phyloP scores from a whole-genome alignment of 2,329 filamentous ascomycete species.

The Trichothecium sympodiale region DNA sequence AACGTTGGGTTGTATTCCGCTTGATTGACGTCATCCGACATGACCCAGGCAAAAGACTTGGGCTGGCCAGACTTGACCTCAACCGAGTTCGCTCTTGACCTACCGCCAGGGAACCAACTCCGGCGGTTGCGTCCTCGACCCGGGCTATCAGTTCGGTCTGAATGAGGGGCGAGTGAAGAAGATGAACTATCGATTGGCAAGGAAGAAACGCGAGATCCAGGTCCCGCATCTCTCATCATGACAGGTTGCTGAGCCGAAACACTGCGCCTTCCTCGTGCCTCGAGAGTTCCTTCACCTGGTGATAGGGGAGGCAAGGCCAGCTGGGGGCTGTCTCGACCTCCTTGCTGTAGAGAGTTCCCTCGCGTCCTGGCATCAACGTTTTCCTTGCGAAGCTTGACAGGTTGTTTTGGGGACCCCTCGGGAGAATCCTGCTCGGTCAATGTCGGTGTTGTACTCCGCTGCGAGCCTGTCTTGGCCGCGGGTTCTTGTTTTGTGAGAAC shows the following conservation, averaged over 20 bases:
- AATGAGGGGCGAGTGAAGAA: slow-evolving; percentile 20
- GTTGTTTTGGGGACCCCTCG: slow-evolving; percentile 10
- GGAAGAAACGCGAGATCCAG: slow-evolving; percentile 18
- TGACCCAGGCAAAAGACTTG: slow-evolving; percentile 38
- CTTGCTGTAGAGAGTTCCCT: slow-evolving; percentile 21
- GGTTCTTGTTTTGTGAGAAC: slow-evolving; percentile 13
- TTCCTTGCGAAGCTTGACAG: slow-evolving; percentile 20
- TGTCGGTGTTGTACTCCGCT: slow-evolving; percentile 3
- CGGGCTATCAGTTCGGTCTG: slow-evolving; percentile 24
- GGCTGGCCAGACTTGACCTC: slow-evolving; percentile 13
- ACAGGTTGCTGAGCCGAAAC: slow-evolving; percentile 30
- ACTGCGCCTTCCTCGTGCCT: slow-evolving; percentile 30
- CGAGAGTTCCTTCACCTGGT: slow-evolving; percentile 12
- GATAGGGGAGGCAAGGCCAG: slow-evolving; percentile 6
- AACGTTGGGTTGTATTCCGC: slow-evolving; percentile 45
- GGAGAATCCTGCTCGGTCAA: slow-evolving; percentile 6
- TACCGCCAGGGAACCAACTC: slow-evolving; percentile 41
- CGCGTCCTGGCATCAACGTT: slow-evolving; percentile 16
- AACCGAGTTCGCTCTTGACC: slow-evolving; percentile 39
- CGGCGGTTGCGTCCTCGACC: slow-evolving; percentile 33
- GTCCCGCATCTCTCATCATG: slow-evolving; percentile 2
- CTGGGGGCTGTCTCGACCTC: slow-evolving; percentile 10
- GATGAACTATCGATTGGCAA: slow-evolving; percentile 18
- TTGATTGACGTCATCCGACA: slow-evolving; percentile 33
- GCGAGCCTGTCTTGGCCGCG: slow-evolving; percentile 1